Evolutionary conservation across 148 eudicot species (phyloP), one percentile per base, ranked within the genome.

Genomic region (Arctostaphylos glauca): DNA sequence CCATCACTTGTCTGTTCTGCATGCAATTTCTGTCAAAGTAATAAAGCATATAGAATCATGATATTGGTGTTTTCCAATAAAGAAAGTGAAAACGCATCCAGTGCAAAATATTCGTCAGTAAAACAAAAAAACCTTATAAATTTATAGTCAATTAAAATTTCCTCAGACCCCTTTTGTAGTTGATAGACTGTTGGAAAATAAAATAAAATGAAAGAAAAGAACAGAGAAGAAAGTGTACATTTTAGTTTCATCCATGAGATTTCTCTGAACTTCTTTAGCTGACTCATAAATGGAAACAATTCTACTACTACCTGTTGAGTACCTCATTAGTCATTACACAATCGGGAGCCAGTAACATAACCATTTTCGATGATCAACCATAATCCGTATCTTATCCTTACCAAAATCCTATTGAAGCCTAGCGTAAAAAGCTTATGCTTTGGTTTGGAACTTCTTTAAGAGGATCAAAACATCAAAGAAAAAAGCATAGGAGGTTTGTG

Each of bases 1-100:
- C 77, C 82, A 84, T 85, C 91, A 83, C 86, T 85, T 44, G 75
- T 85, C 76, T 88, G 84, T 76, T 88, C 89, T 72, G 76, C 86
- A 81, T 80, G 72, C 44, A 16, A 83, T 47, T 79, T 84, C 58
- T 78, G 85, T 58, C 47, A 79, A 52, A 13, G 55, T 6, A 47
- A 80, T 78, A 81, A 9, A 78, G 6, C 5, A 53, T 54, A 85
- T 38, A 48, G n/a, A 46, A 64, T 54, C 50, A 64, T 16, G 76
- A 85, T 71, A 62, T 53, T 25, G 12, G 47, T 4, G n/a, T 52
- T 67, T 9, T 68, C 54, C 81, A 60, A n/a, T 10, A 44, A 46
- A 68, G 23, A 31, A 31, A 19, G 50, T 18, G 66, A 12, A 71
- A 68, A 68, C 13, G 48, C 58, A 50, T 19, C n/a, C 49, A 52